These are phyloP conservation scores for Backusella tarrabulga DNA, from an alignment of 192 early-diverging fungal genomes.

Conservation along the genomic window DNA sequence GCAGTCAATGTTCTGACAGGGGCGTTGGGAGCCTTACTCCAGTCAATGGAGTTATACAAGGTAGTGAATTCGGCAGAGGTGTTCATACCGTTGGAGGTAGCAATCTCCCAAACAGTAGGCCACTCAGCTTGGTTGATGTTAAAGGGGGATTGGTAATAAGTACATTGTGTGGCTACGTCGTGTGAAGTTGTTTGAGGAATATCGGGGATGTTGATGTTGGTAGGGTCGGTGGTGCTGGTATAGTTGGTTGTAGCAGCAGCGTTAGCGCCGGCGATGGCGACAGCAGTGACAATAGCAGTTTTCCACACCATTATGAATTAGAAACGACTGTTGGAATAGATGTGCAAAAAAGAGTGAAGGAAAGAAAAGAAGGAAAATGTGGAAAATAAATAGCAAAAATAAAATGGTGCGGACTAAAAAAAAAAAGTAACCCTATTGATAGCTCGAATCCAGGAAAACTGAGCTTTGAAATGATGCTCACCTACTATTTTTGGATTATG, in stretches of 20 bases:
- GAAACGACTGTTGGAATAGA: neutral
- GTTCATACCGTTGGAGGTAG: constrained; percentile 36
- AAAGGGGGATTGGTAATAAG: constrained; percentile 19
- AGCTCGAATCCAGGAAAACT: neutral
- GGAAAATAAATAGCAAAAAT: constrained; percentile 12
- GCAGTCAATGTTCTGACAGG: constrained; percentile 21
- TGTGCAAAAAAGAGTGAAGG: constrained; percentile 1
- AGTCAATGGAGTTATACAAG: constrained; percentile 48
- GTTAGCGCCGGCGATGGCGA: neutral
- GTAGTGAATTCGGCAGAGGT: constrained; percentile 40
- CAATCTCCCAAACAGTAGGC: constrained; percentile 31
- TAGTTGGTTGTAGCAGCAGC: constrained; percentile 14
- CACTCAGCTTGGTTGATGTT: constrained; percentile 19
- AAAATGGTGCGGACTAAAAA: constrained; percentile 4
- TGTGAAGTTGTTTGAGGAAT: constrained; percentile 38
- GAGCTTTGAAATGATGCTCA: constrained; percentile 1
- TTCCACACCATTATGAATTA: constrained; percentile 13
- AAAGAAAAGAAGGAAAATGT: constrained; percentile 7
- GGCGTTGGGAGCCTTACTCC: constrained; percentile 38
- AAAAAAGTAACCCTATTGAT: neutral
- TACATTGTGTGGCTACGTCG: constrained; percentile 25
- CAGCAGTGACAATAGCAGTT: neutral
- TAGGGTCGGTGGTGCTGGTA: constrained; percentile 21
- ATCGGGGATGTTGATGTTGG: constrained; percentile 30
- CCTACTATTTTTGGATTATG: constrained; percentile 7